A percentile compares a stretch with the other conserved stretches of the same genome.
Evolutionary conservation across 1,139 yeast genomes (phyloP).

Genomic region (Tardiomyces depauwii): DNA sequence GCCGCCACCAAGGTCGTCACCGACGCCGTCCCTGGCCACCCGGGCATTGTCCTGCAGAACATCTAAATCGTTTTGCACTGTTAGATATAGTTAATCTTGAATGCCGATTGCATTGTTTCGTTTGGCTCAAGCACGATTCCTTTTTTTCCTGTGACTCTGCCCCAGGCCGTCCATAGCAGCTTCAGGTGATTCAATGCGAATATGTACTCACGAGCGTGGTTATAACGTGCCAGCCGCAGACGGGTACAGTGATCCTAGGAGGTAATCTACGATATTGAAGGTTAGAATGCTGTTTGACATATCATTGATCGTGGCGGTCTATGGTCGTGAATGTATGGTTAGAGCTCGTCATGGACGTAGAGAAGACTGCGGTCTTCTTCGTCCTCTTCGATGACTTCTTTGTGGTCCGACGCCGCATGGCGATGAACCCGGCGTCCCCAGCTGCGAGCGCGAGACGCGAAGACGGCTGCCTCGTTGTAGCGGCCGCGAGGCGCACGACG

Average conservation of each 20-base stretch:
- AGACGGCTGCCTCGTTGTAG: conserved; percentile 17
- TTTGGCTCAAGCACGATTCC: too few species aligned
- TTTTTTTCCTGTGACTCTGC: too few species aligned
- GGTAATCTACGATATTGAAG: too few species aligned
- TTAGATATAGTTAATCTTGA: not conserved
- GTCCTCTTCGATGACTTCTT: not conserved
- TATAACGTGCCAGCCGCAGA: too few species aligned
- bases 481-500: conserved; percentile 5
- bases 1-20: conserved; percentile 61
- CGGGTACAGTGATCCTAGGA: too few species aligned
- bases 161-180: too few species aligned
- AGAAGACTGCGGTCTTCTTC: not conserved
- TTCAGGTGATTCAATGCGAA: too few species aligned
- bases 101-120: not conserved
- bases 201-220: too few species aligned
- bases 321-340: too few species aligned
- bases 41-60: conserved; percentile 72
- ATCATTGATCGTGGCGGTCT: too few species aligned
- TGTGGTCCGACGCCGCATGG: not conserved
- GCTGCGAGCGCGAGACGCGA: conserved; percentile 3
- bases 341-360: too few species aligned
- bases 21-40: conserved; percentile 85
- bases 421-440: not conserved
- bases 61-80: conserved; percentile 7
- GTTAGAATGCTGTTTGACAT: too few species aligned